A percentile compares a stretch with the other conserved stretches of the same genome.
These are phyloP conservation scores for Cryomyces antarcticus DNA, from an alignment of 495 filamentous ascomycete genomes.

Conservation along the genomic window DNA sequence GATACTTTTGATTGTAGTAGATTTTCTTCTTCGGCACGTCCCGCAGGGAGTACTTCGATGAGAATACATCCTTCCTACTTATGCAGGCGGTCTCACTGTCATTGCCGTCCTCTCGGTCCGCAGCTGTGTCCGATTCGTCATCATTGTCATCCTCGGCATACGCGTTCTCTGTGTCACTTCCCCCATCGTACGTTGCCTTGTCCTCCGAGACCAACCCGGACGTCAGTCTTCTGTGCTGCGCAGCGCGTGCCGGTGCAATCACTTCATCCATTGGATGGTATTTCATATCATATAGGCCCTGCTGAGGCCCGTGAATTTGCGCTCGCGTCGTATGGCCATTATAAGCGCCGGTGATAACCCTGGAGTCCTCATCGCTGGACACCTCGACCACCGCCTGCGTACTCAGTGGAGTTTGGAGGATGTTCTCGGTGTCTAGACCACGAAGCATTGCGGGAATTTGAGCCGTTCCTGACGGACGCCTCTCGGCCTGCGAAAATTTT, in stretches of 20 bases:
- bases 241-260: constrained; percentile 8
- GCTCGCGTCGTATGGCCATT: constrained; percentile 3
- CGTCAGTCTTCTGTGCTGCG: constrained; percentile 1
- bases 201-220: no score
- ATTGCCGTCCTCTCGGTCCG: no score
- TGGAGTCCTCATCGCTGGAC: background rate
- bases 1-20: no score
- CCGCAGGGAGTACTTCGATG: no score
- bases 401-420: background rate
- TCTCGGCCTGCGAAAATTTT: no score
- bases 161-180: no score
- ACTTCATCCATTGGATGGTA: constrained; percentile 19
- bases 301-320: background rate
- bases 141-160: no score
- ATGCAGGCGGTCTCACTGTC: no score
- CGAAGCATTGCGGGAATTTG: background rate
- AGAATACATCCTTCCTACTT: no score
- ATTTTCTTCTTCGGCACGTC: no score
- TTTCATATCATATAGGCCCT: constrained; percentile 12
- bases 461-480: background rate
- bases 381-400: background rate
- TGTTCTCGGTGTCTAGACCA: constrained; percentile 4
- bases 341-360: background rate
- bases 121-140: no score
- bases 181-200: no score